Conservation (phyloP, 306 rosid genomes). For the Vigna hirtella region DNA sequence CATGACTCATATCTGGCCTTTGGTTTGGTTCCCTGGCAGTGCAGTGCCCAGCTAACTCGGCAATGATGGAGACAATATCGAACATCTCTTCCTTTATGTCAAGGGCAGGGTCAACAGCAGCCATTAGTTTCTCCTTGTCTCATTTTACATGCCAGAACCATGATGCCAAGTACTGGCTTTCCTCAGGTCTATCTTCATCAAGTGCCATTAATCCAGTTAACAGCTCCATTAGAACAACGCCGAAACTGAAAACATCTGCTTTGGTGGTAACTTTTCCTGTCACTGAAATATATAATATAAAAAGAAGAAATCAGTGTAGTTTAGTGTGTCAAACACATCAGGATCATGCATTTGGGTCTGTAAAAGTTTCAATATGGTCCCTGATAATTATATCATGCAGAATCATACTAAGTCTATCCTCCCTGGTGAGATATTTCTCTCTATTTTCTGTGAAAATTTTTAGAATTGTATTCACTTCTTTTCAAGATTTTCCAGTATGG, state of each 20-base stretch:
- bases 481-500: constrained; percentile 13
- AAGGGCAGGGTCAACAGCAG: too few species aligned
- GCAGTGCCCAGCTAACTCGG: too few species aligned
- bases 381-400: constrained; percentile 5
- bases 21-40: too few species aligned
- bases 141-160: constrained; percentile 91
- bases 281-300: constrained; percentile 54
- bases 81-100: too few species aligned
- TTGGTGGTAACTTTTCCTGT: constrained; percentile 92
- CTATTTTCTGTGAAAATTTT: constrained; percentile 4
- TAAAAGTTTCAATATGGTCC: background rate
- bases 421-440: background rate
- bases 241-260: constrained; percentile 89
- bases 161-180: constrained; percentile 77
- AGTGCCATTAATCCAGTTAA: constrained; percentile 88
- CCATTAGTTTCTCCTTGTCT: constrained; percentile 45
- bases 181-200: constrained; percentile 82
- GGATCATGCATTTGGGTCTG: background rate
- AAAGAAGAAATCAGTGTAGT: constrained; percentile 43
- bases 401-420: background rate
- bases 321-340: constrained; percentile 7
- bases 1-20: too few species aligned
- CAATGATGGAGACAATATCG: too few species aligned
- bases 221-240: constrained; percentile 89
- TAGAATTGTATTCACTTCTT: background rate